These are phyloP conservation scores for Verticillium isaacii DNA, from an alignment of 2,329 filamentous ascomycete genomes.

Conservation along the genomic window DNA sequence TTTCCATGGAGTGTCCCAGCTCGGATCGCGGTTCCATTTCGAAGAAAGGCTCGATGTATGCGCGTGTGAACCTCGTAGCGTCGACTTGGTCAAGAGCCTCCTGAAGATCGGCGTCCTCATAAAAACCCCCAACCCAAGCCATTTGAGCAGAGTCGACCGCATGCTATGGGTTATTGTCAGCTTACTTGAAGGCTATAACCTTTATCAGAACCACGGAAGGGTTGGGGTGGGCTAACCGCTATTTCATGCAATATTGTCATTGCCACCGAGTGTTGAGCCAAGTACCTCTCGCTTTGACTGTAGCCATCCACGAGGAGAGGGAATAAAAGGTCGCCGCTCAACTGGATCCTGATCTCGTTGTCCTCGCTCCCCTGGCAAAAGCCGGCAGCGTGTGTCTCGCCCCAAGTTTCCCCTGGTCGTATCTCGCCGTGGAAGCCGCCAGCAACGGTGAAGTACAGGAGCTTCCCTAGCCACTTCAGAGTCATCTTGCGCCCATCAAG, in stretches of 20 bases:
- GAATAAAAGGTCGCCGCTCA: conserved; percentile 17
- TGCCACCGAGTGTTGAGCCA: too few relatives aligned
- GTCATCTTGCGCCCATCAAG: not conserved
- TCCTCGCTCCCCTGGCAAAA: not conserved
- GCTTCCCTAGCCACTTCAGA: not conserved
- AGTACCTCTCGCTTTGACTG: conserved; percentile 15
- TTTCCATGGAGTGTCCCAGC: conserved; percentile 19
- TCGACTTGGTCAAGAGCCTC: not conserved
- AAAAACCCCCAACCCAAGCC: not conserved
- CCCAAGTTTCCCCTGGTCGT: too few relatives aligned
- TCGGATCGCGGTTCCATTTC: conserved; percentile 17
- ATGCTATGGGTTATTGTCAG: not conserved
- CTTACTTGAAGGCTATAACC: too few relatives aligned
- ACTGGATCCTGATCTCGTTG: conserved; percentile 1
- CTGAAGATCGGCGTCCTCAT: not conserved
- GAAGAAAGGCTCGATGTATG: conserved; percentile 17
- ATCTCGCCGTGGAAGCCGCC: not conserved
- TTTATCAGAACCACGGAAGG: not conserved
- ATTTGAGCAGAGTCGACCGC: conserved; percentile 2
- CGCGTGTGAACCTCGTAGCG: not conserved
- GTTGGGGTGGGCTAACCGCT: not conserved
- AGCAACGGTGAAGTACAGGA: conserved; percentile 1
- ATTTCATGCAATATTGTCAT: not conserved
- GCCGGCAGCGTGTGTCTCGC: too few relatives aligned
- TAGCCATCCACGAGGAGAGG: conserved; percentile 17